Percentiles rank a stretch among this genome's conserved stretches.
These are phyloP conservation scores for Citrullus colocynthis DNA, from an alignment of 306 rosid species.

Conservation along the genomic window DNA sequence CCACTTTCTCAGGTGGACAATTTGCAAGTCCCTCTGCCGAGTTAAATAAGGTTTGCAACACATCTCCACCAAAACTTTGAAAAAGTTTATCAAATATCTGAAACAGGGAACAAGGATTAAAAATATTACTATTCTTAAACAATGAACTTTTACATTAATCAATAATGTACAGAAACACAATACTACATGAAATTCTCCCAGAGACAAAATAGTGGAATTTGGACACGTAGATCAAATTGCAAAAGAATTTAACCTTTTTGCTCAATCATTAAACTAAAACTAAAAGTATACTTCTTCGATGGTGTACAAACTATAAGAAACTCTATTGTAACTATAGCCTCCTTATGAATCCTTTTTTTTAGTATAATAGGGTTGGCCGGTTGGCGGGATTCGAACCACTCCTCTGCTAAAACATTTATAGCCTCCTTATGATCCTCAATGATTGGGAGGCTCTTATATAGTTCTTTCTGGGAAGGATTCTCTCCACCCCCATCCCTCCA, in stretches of 20 bases:
- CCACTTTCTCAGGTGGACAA: slow-evolving; percentile 48
- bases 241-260: not conserved
- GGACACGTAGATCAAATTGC: not conserved
- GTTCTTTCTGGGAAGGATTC: not conserved
- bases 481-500: not conserved
- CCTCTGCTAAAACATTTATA: not conserved
- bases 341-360: not conserved
- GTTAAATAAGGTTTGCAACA: slow-evolving; percentile 77
- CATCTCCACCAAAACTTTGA: slow-evolving; percentile 89
- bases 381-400: no score
- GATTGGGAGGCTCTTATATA: not conserved
- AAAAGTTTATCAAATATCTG: slow-evolving; percentile 98
- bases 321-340: not conserved
- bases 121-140: not conserved
- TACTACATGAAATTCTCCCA: not conserved
- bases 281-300: not conserved
- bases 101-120: slow-evolving; percentile 24
- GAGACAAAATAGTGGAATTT: not conserved
- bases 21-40: slow-evolving; percentile 84
- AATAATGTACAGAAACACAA: not conserved
- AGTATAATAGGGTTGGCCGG: no score
- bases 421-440: not conserved
- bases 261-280: not conserved
- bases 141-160: not conserved
- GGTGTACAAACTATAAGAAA: not conserved